A percentile compares a stretch with the other conserved stretches of the same genome.
Conservation (phyloP, 169 alveolate species). For the Plasmodium vivax region DNA sequence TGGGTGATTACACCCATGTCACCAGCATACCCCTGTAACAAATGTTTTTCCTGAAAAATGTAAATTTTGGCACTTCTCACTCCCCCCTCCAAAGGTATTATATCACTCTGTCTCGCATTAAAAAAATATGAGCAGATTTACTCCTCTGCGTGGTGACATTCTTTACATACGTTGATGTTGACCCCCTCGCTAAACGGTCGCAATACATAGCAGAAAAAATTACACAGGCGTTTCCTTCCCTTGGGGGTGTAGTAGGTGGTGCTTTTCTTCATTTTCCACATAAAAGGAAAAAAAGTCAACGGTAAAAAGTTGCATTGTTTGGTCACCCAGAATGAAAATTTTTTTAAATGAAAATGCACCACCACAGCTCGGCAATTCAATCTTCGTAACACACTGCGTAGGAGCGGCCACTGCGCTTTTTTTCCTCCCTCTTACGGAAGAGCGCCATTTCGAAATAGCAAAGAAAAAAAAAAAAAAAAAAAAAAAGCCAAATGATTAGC, state of each 20-base stretch:
- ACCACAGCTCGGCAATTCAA: background rate
- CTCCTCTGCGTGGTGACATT: background rate
- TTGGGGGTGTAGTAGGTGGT: background rate
- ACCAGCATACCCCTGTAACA: background rate
- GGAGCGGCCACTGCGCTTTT: background rate
- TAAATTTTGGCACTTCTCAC: background rate
- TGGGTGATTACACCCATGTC: background rate
- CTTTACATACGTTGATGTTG: background rate
- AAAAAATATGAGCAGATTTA: background rate
- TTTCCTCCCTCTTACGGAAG: background rate
- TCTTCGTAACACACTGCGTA: background rate
- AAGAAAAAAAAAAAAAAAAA: background rate
- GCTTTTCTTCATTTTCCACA: background rate
- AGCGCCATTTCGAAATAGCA: background rate
- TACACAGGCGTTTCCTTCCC: background rate
- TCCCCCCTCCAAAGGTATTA: background rate
- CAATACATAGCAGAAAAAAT: background rate
- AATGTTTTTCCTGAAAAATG: background rate
- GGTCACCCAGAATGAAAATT: background rate
- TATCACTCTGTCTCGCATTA: constrained; percentile 4
- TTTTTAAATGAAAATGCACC: background rate
- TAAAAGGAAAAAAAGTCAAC: background rate
- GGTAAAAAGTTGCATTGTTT: background rate
- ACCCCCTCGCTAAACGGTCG: background rate
- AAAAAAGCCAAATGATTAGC: background rate